Evolutionary conservation across 2,329 filamentous ascomycete genomes (phyloP).

Genomic region (Sarocladiaceae sp.): DNA sequence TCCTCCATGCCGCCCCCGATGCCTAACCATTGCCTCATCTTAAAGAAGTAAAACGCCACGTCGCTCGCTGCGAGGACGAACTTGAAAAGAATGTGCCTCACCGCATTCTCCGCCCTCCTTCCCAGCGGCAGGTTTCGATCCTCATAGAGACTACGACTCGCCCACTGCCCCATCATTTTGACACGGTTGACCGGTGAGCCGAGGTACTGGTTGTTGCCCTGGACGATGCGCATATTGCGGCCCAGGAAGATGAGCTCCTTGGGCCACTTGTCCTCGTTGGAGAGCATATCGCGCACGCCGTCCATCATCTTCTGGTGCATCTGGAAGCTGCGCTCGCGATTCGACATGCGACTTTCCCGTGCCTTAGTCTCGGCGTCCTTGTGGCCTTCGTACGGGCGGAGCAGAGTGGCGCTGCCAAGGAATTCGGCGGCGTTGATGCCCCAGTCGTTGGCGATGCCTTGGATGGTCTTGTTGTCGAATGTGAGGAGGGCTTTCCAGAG

Average conservation of each 20-base stretch:
- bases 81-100: slow-evolving; percentile 76
- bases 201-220: slow-evolving; percentile 87
- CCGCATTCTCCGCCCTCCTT: slow-evolving; percentile 62
- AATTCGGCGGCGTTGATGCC: slow-evolving; percentile 84
- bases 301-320: slow-evolving; percentile 84
- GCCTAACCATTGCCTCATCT: slow-evolving; percentile 69
- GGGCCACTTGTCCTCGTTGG: slow-evolving; percentile 82
- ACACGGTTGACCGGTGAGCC: slow-evolving; percentile 86
- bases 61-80: slow-evolving; percentile 70
- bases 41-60: slow-evolving; percentile 75
- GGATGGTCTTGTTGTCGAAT: slow-evolving; percentile 80
- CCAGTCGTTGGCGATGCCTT: slow-evolving; percentile 69
- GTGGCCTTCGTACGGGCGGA: slow-evolving; percentile 86
- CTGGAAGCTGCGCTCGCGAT: slow-evolving; percentile 74
- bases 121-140: slow-evolving; percentile 56
- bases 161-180: slow-evolving; percentile 92
- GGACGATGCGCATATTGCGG: slow-evolving; percentile 85
- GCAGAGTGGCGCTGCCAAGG: slow-evolving; percentile 83
- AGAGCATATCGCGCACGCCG: slow-evolving; percentile 60
- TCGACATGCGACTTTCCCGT: slow-evolving; percentile 27
- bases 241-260: slow-evolving; percentile 89
- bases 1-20: slow-evolving; percentile 86
- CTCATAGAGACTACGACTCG: slow-evolving; percentile 74
- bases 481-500: slow-evolving; percentile 95
- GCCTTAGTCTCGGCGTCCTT: slow-evolving; percentile 56